Evolutionary conservation across 192 early-diverging fungal species (phyloP), one percentile per base, ranked within the genome.

Genomic region (Dimargaris cristalligena): DNA sequence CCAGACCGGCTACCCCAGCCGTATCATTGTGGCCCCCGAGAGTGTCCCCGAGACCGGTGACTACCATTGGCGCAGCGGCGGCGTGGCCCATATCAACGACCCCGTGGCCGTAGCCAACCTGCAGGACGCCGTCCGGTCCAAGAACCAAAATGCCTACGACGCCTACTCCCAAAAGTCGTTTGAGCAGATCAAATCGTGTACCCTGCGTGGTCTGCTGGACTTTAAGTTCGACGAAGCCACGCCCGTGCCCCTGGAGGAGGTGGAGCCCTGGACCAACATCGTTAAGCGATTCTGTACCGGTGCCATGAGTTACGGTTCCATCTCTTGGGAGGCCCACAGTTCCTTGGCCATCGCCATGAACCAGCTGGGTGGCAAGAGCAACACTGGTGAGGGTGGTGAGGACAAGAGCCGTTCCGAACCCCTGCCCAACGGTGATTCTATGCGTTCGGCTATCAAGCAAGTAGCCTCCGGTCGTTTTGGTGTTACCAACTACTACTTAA

Each of bases 331-430:
- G 65, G 78, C 95, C 32, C 95, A 98, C 66, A 86, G 86, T 34
- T 74, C 95, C 20, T 68, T 98, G 28, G 93, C 93, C 2, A 64
- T 86, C 60, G 95, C 95, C 20, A 96, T 98, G 95, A 98, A 98
- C 76, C 64, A 72, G 49, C 70, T 98, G 9, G 92, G 92, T 60
- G 95, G 95, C 59, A 98, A 98, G 77, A 90, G 87, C 69, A 98
- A 96, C 77, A 95, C 93, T 60, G 95, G 95, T 50, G 95, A 98
- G 71, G 95, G 95, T 60, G 95, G 95, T 62, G 95, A 98, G 70
- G 90, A 98, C 61, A 84, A 90, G 18, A 73, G 71, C 58, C 83
- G 95, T 26, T 94, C 92, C 2, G 71, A 74, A 9, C 77, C 77
- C 28, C 60, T 71, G 16, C 72, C 69, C 18, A 84, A 92, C 59